Base-by-base conservation (phyloP, 768 basidiomycete genomes). In the Leccinellum rugosiceps region DNA sequence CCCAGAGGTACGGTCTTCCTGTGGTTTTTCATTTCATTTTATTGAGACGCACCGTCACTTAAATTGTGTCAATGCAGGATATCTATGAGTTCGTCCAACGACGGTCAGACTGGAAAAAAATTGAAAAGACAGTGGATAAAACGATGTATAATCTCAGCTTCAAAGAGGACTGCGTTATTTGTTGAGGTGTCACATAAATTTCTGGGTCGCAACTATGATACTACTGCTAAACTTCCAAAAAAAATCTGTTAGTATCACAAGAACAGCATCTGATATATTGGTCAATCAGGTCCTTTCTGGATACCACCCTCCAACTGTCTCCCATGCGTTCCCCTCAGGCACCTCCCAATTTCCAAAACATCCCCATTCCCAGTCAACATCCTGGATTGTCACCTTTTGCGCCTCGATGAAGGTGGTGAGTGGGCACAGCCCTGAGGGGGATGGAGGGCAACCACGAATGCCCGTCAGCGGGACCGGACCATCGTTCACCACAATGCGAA, bases 61-160 rank as follows among this genome's bases (percentile, higher is more conserved):
- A 62, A 25, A 11, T 4, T n/a, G 6, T n/a, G 6, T 2, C 4
- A 3, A 21, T 26, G 41, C 43, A 88, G 84, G 96, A 98, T 68
- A 80, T 98, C 51, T 98, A 98, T 70, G 96, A 98, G 72, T 96
- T 98, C 65, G 91, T 98, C 65, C 92, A 94, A 68, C 79, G 95
- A 21, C 81, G 95, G 32, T 90, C 92, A 7, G 96, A 99, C 71
- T 98, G 96, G 96, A 96, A 97, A 76, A 95, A 92, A 77, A 98
- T 98, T 58, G 95, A 98, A 72, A 96, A 93, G 74, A 87, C 84
- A 26, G 97, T 98, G 50, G 92, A 94, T 76, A 92, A 93, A 77
- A 86, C 92, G 50, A 94, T 94, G 92, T 94, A 94, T 74, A 93
- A 90, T 72, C 73, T 94, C 51, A 91, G 88, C 69, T 92, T 96